phyloP scores from a whole-genome alignment of 75 land plant genomes.

The Selaginella tamariscina region DNA sequence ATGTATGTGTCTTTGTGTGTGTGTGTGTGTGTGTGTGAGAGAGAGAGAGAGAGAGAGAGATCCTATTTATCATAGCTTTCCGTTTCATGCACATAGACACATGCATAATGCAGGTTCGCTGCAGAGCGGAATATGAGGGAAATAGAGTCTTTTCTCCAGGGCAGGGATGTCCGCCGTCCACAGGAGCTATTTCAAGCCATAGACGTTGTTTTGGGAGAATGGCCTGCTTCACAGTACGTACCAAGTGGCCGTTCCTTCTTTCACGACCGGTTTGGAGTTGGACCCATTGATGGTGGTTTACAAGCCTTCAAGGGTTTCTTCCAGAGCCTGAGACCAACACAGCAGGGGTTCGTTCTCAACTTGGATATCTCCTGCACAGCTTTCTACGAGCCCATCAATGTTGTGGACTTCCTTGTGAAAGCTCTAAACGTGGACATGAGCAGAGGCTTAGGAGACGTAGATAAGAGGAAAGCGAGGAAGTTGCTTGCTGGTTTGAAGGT shows the following conservation, averaged over 20 bases:
- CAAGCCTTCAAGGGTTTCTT: constrained; percentile 71
- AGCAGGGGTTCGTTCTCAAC: constrained; percentile 77
- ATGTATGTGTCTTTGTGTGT: too few species aligned
- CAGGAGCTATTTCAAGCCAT: constrained; percentile 82
- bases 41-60: too few species aligned
- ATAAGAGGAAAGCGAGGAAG: constrained; percentile 56
- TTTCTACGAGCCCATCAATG: constrained; percentile 62
- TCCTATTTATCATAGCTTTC: too few species aligned
- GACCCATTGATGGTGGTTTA: constrained; percentile 69
- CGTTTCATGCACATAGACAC: too few species aligned
- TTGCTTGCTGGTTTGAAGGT: constrained; percentile 48
- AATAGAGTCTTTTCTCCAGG: constrained; percentile 40
- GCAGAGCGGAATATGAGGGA: too few species aligned
- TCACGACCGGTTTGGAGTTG: too few species aligned
- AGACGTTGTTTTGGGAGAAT: constrained; percentile 62
- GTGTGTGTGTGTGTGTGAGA: too few species aligned
- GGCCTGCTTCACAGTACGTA: constrained; percentile 43
- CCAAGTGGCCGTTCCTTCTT: too few species aligned
- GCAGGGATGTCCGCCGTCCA: constrained; percentile 35
- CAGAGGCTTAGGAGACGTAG: constrained; percentile 30
- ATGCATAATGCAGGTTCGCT: too few species aligned
- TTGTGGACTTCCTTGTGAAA: constrained; percentile 47
- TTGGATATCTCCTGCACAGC: constrained; percentile 69
- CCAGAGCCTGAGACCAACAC: constrained; percentile 75
- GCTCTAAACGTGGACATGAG: constrained; percentile 34